phyloP scores from a whole-genome alignment of 495 filamentous ascomycete genomes.

The Aspergillus incahuasiensis region DNA sequence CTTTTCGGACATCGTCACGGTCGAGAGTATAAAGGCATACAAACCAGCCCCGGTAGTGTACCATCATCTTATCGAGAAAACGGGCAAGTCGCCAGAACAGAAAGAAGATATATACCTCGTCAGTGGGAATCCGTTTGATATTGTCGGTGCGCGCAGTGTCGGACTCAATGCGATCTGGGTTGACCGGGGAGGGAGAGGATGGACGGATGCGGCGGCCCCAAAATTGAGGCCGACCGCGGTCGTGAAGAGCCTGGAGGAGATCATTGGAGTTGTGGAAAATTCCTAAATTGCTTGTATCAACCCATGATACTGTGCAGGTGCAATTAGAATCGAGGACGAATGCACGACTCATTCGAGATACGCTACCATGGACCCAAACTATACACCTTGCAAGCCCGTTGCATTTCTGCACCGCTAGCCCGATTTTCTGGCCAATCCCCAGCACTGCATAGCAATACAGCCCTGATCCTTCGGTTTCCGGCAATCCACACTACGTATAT shows the following conservation, averaged over 20 bases:
- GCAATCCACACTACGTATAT: neutral
- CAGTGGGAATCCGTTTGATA: conserved; percentile 76
- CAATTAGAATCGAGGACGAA: neutral
- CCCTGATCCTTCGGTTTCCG: neutral
- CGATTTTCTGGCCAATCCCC: neutral
- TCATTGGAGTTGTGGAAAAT: conserved; percentile 20
- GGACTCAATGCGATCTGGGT: conserved; percentile 66
- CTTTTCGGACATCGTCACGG: conserved; percentile 57
- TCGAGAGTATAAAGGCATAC: conserved; percentile 56
- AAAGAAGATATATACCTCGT: conserved; percentile 64
- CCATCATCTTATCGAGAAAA: conserved; percentile 49
- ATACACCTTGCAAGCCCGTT: neutral
- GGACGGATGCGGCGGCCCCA: conserved; percentile 33
- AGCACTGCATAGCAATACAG: neutral
- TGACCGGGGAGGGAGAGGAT: conserved; percentile 49
- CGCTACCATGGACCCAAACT: neutral
- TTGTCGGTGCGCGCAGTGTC: conserved; percentile 44
- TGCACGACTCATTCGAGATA: neutral
- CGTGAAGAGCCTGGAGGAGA: conserved; percentile 27
- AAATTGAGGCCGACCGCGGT: conserved; percentile 27
- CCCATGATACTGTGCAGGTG: too few species aligned
- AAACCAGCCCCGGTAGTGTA: conserved; percentile 70
- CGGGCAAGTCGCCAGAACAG: conserved; percentile 42
- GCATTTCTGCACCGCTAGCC: neutral
- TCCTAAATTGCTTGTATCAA: neutral